phyloP scores from a whole-genome alignment of 2,329 filamentous ascomycete species.

The Arachnopeziza araneosa region DNA sequence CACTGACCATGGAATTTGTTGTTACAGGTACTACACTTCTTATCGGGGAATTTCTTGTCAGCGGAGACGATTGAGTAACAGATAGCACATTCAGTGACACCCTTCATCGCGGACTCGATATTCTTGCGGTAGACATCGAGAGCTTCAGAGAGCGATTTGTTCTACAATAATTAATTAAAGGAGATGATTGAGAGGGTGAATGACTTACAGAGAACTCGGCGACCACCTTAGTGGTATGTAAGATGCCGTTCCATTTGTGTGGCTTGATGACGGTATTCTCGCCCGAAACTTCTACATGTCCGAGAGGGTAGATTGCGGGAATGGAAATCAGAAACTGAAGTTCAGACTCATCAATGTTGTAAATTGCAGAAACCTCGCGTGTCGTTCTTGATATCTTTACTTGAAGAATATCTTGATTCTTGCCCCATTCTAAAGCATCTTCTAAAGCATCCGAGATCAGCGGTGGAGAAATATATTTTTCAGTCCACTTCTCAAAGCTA shows the following conservation, averaged over 20 bases:
- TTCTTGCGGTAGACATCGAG: conserved; percentile 81
- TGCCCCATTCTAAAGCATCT: conserved; percentile 63
- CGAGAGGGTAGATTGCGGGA: conserved; percentile 76
- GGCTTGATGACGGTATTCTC: conserved; percentile 83
- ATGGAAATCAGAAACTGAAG: conserved; percentile 79
- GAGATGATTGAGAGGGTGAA: neutral
- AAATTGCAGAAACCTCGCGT: conserved; percentile 75
- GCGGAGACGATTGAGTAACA: conserved; percentile 91
- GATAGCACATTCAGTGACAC: conserved; percentile 91
- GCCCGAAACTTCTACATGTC: conserved; percentile 68
- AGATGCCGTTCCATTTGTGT: conserved; percentile 88
- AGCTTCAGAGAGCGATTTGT: conserved; percentile 83
- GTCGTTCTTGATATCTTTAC: conserved; percentile 68
- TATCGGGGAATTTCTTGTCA: conserved; percentile 86
- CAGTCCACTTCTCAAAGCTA: conserved; percentile 78
- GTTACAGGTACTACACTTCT: conserved; percentile 86
- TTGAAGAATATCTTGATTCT: conserved; percentile 42
- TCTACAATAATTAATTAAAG: conserved; percentile 37
- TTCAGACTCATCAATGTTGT: conserved; percentile 80
- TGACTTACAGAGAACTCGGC: conserved; percentile 73
- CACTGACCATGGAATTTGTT: conserved; percentile 88
- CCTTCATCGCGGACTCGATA: conserved; percentile 81
- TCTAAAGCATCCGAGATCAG: conserved; percentile 61
- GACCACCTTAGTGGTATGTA: conserved; percentile 81
- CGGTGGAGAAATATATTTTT: conserved; percentile 71